A percentile compares a stretch with the other conserved stretches of the same genome.
Conservation (phyloP, 129 eudicot species). For the Rutidosis leptorrhynchoides region DNA sequence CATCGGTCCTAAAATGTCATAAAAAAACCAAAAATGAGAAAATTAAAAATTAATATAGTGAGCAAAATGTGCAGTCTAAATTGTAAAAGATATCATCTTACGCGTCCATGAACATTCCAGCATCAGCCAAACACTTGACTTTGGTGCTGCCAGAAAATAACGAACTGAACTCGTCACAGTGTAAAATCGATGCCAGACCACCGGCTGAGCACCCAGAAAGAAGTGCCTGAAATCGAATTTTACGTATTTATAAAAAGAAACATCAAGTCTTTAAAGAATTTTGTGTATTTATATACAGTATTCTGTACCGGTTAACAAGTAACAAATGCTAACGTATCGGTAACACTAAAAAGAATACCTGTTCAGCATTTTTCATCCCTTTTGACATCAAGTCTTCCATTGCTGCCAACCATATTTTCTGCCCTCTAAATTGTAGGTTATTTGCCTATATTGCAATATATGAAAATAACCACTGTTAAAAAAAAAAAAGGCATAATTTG, state of each 20-base stretch:
- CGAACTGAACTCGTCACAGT: slow-evolving; percentile 71
- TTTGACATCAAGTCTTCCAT: slow-evolving; percentile 78
- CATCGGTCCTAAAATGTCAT: slow-evolving; percentile 54
- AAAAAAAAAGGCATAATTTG: background rate
- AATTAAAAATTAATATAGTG: background rate
- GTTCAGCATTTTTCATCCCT: slow-evolving; percentile 79
- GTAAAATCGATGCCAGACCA: slow-evolving; percentile 86
- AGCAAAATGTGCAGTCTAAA: background rate
- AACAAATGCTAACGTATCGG: background rate
- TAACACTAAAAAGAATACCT: slow-evolving; percentile 34
- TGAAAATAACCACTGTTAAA: background rate
- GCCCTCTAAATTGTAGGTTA: slow-evolving; percentile 81
- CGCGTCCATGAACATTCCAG: slow-evolving; percentile 95
- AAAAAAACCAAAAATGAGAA: background rate
- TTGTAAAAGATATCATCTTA: slow-evolving; percentile 25
- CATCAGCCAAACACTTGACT: slow-evolving; percentile 96
- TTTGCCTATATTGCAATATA: slow-evolving; percentile 41
- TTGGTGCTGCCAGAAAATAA: slow-evolving; percentile 57
- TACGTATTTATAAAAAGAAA: background rate
- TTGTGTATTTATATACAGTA: background rate
- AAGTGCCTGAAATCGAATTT: slow-evolving; percentile 53
- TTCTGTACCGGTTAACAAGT: background rate
- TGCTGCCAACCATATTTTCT: slow-evolving; percentile 79
- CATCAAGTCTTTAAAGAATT: too few relatives aligned
- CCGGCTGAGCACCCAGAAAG: slow-evolving; percentile 99